Base-by-base conservation (phyloP, 2,329 filamentous ascomycete species). In the Macrophomina phaseolina region DNA sequence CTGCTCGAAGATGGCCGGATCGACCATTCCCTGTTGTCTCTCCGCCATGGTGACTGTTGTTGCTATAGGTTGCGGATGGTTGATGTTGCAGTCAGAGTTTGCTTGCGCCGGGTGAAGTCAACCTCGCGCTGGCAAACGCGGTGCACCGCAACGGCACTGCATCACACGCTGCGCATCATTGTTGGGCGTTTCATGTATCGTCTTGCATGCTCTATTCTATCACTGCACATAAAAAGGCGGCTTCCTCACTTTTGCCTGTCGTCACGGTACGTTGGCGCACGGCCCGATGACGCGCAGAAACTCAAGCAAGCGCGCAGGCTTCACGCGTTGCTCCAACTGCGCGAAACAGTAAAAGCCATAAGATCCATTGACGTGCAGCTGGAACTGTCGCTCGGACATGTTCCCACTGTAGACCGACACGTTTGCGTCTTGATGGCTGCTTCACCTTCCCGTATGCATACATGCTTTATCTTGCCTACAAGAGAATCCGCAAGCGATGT, bases 1-100 rank as follows among this genome's bases (percentile, higher is more conserved):
- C 73, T 91, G 87, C 75, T 93, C 88, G 80, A 98, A 97, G 78
- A 98, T 92, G 71, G 87, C 85, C 68, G 92, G 90, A 77, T 96
- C 90, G 74, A 95, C 89, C 85, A 91, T 87, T 66, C 80, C 81
- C 63, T 79, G 71, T 64, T 79, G 71, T 64, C 70, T 71, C 30
- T 68, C 71, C 51, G 71, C 71, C 76, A 79, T 78, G 65, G 56
- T 58, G 51, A 45, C 49, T 63, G 63, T 45, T 18, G 53, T 18
- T 51, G 64, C 23, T 61, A 18, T 16, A 61, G 16, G 34, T 58
- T 40, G 58, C 38, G 58, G 45, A 38, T 8, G 58, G 58, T 62
- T 65, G 63, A 23, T 65, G 51, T 65, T 58, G 63, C 45, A 30
- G 63, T 42, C 63, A 65, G 63, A 65, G 53, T 65, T 65, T 65